Evolutionary conservation across 345 rosid species (phyloP).

Genomic region (Punica granatum): DNA sequence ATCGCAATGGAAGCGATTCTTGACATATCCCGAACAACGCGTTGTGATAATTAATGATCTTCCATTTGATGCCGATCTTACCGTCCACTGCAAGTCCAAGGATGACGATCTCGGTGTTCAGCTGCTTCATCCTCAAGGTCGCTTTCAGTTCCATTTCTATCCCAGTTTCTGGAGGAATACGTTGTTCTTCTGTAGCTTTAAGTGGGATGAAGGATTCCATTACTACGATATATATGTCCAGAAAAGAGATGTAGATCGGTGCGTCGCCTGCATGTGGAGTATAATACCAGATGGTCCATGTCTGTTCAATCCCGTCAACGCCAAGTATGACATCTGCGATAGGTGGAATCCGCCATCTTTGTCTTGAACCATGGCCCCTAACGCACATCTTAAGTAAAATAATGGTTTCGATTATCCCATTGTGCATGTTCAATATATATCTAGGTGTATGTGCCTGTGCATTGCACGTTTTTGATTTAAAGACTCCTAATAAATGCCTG

Average conservation of each 20-base stretch:
- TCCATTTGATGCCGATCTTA: background rate
- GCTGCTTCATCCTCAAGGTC: background rate
- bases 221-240: background rate
- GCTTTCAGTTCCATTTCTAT: background rate
- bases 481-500: no score
- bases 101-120: background rate
- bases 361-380: no score
- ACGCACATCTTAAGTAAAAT: no score
- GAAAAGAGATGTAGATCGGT: background rate
- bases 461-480: no score
- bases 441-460: no score
- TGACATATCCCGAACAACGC: no score
- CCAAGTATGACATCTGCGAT: no score
- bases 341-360: no score
- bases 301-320: no score
- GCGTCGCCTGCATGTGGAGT: background rate
- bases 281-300: background rate
- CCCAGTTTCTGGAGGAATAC: background rate
- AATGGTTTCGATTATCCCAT: no score
- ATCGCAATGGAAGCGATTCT: no score
- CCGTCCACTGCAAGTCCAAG: slow-evolving; percentile 7
- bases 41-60: background rate
- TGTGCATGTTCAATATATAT: no score
- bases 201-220: background rate
- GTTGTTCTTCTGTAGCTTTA: background rate